These are phyloP conservation scores for Lenwebbia sp. DNA, from an alignment of 345 rosid genomes.

Conservation along the genomic window DNA sequence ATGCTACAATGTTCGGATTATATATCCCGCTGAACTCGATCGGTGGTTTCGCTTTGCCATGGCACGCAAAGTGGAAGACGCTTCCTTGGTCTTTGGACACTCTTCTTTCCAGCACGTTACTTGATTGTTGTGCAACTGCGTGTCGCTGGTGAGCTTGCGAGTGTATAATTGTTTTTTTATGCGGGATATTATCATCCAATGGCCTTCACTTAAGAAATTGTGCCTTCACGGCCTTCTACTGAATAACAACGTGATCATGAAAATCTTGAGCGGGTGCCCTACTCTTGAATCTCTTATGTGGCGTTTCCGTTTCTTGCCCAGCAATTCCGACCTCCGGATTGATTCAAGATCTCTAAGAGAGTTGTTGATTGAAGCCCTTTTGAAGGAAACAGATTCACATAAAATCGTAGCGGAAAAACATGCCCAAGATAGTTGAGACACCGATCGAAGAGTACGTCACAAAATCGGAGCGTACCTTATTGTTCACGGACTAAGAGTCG, in stretches of 20 bases:
- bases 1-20: too few relatives aligned
- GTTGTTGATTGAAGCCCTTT: rapidly evolving
- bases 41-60: background rate
- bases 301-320: background rate
- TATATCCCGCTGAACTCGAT: too few relatives aligned
- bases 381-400: too few relatives aligned
- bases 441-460: too few relatives aligned
- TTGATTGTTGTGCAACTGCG: background rate
- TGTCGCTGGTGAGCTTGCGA: background rate
- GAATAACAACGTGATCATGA: background rate
- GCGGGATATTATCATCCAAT: background rate
- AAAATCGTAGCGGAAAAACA: too few relatives aligned
- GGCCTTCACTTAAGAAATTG: background rate
- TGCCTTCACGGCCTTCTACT: background rate
- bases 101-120: background rate
- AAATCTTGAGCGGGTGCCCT: background rate
- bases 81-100: background rate
- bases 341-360: background rate
- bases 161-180: background rate
- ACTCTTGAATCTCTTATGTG: background rate
- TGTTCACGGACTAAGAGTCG: too few relatives aligned
- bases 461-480: too few relatives aligned
- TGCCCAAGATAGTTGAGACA: too few relatives aligned
- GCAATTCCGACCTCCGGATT: background rate
- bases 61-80: background rate